phyloP scores from a whole-genome alignment of 208 protist genomes.

The Jaenimonas drosophilae region DNA sequence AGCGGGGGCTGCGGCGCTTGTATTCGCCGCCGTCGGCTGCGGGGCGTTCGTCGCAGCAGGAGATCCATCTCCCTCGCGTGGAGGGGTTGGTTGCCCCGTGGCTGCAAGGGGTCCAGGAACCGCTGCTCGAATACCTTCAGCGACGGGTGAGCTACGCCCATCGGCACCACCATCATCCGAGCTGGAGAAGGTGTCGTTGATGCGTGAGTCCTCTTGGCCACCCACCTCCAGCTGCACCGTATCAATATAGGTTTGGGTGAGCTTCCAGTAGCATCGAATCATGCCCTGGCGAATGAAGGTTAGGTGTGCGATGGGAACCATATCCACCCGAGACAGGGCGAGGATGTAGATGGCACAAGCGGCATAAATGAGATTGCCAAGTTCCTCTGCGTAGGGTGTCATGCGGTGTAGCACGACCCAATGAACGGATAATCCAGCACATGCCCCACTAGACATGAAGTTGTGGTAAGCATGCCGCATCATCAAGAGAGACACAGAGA shows the following conservation, averaged over 20 bases:
- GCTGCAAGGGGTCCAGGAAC: background rate
- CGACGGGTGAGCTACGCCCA: slow-evolving; percentile 1
- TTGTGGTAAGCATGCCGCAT: slow-evolving; percentile 80
- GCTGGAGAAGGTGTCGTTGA: background rate
- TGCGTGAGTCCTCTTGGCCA: slow-evolving; percentile 34
- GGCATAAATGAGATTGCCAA: slow-evolving; percentile 78
- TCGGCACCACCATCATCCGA: slow-evolving; percentile 17
- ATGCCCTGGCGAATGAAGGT: slow-evolving; percentile 70
- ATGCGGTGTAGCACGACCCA: slow-evolving; percentile 88
- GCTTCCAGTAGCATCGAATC: slow-evolving; percentile 58
- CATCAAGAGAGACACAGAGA: slow-evolving; percentile 69
- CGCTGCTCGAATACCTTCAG: background rate
- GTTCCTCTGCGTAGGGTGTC: slow-evolving; percentile 56
- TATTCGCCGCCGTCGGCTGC: too few species aligned
- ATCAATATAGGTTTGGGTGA: slow-evolving; percentile 73
- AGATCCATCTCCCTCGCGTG: too few species aligned
- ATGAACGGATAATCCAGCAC: slow-evolving; percentile 60
- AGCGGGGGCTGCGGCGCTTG: too few species aligned
- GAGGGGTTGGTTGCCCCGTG: too few species aligned
- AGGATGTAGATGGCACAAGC: slow-evolving; percentile 76
- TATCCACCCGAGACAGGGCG: slow-evolving; percentile 51
- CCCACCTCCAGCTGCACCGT: slow-evolving; percentile 64
- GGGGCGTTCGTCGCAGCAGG: too few species aligned
- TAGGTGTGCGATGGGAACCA: slow-evolving; percentile 69
- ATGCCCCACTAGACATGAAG: slow-evolving; percentile 77